Base-by-base conservation (phyloP, 768 basidiomycete species). In the Phaffia australis region DNA sequence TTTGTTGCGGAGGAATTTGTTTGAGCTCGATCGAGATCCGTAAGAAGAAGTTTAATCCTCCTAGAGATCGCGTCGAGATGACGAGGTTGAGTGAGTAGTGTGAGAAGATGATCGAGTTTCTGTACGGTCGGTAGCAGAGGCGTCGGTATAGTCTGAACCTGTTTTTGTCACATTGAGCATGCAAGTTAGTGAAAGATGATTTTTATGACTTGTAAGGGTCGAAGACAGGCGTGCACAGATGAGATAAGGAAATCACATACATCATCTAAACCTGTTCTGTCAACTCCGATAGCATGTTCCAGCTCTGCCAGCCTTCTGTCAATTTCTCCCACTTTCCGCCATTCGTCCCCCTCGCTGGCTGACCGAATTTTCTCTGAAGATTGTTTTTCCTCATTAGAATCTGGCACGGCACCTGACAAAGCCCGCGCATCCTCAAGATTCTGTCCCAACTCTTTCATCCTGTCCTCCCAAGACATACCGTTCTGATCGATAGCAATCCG, bases 21-120 rank as follows among this genome's bases (percentile, higher is more conserved):
- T 84, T 73, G 71, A 4, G 83, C 82, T 35, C 93, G 85, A 59
- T 98, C 94, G 60, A 99, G 82, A 76, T 99, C 95, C 0, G 91
- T 86, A 18, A 94, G 81, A 21, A 98, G 82, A 9, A 97, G 79
- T 73, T 98, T 99, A 69, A 98, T 82, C 5, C 94, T 85, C 5
- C 94, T 84, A 1, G 93, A 93, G 69, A 97, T 87, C 15, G 90
- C 88, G 76, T 99, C 95, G 59, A 98, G 85, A 73, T 98, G 92
- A 19, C 93, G 85, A 0, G 95, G 94, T 78, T 97, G 92, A 0
- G 94, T 89, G 56, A 99, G 84, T 19, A 97, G 80, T 8, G 85
- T 83, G 27, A 98, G 79, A 74, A 95, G 91, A 25, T 84, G 83
- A 73, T 89, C 90, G 54, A 97, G 83, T 54, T 88, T 84, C 21